Conservation (phyloP, 1,139 yeast species). For the Suhomyces anneliseae region DNA sequence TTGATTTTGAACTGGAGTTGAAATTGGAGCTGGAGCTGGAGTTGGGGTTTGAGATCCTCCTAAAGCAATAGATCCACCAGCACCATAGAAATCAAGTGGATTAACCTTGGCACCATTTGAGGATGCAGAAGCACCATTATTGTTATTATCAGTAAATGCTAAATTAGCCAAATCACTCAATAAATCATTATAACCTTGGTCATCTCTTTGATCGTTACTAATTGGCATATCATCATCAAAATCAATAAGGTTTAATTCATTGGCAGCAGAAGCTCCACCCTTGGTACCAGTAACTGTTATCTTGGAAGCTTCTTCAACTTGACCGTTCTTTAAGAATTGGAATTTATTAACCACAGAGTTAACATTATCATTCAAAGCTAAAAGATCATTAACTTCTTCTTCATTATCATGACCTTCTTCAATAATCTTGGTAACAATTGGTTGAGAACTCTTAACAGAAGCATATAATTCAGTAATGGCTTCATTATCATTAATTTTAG, state of each 20-base stretch:
- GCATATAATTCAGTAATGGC: slow-evolving; percentile 78
- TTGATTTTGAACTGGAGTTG: slow-evolving; percentile 4
- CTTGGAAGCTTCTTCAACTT: slow-evolving; percentile 57
- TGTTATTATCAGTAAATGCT: slow-evolving; percentile 41
- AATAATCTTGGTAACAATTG: slow-evolving; percentile 81
- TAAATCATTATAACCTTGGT: slow-evolving; percentile 60
- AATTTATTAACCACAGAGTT: slow-evolving; percentile 70
- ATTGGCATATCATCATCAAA: slow-evolving; percentile 55
- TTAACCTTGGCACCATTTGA: slow-evolving; percentile 28
- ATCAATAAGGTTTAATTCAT: slow-evolving; percentile 68
- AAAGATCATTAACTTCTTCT: slow-evolving; percentile 62
- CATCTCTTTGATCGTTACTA: slow-evolving; percentile 42
- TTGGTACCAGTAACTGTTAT: slow-evolving; percentile 36
- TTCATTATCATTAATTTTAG: slow-evolving; percentile 57
- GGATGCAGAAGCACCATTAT: slow-evolving; percentile 14
- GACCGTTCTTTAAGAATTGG: slow-evolving; percentile 64
- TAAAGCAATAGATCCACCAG: slow-evolving; percentile 47
- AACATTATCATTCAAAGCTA: slow-evolving; percentile 74
- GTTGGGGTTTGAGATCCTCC: slow-evolving; percentile 23
- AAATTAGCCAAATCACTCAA: slow-evolving; percentile 69
- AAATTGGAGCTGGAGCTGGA: slow-evolving; percentile 3
- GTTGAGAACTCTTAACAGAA: slow-evolving; percentile 80
- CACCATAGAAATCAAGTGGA: slow-evolving; percentile 44
- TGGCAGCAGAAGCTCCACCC: slow-evolving; percentile 32
- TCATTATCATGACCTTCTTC: slow-evolving; percentile 71